A percentile compares a stretch with the other conserved stretches of the same genome.
These are phyloP conservation scores for Coelastrella sp. DNA, from an alignment of 139 green algal genomes.

Conservation along the genomic window DNA sequence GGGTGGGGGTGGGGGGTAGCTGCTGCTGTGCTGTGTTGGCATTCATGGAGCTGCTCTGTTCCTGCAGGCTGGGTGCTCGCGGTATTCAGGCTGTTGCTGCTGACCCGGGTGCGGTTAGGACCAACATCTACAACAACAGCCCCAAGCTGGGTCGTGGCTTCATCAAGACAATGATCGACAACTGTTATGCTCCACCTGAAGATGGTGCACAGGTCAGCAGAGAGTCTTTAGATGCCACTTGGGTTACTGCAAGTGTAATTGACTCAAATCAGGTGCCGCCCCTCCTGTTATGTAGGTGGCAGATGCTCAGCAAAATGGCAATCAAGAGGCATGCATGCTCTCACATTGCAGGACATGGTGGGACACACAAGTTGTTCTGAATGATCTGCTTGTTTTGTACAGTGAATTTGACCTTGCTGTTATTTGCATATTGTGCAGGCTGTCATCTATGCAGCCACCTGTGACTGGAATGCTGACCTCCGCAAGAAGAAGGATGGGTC, in stretches of 20 bases:
- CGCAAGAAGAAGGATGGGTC: constrained; percentile 42
- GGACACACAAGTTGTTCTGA: too few species aligned
- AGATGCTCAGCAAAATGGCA: too few species aligned
- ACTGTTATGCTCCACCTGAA: constrained; percentile 71
- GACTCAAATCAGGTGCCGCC: too few species aligned
- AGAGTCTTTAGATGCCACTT: too few species aligned
- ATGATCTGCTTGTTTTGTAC: too few species aligned
- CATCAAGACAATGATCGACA: constrained; percentile 70
- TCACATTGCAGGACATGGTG: too few species aligned
- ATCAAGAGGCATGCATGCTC: too few species aligned
- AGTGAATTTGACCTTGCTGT: background rate
- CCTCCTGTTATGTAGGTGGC: too few species aligned
- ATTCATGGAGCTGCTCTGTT: background rate
- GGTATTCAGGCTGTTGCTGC: constrained; percentile 48
- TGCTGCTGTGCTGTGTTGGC: background rate
- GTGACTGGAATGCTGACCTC: constrained; percentile 58
- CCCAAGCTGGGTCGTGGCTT: constrained; percentile 60
- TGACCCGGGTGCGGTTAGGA: constrained; percentile 79
- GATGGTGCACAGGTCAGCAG: constrained; percentile 62
- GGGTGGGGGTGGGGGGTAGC: too few species aligned
- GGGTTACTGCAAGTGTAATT: too few species aligned
- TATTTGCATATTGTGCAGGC: constrained; percentile 26
- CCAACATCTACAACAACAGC: constrained; percentile 74
- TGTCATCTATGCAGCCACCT: constrained; percentile 73
- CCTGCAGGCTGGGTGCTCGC: constrained; percentile 38